Base-by-base conservation (phyloP, 805 yeast genomes). In the Candida yuanshanica region DNA sequence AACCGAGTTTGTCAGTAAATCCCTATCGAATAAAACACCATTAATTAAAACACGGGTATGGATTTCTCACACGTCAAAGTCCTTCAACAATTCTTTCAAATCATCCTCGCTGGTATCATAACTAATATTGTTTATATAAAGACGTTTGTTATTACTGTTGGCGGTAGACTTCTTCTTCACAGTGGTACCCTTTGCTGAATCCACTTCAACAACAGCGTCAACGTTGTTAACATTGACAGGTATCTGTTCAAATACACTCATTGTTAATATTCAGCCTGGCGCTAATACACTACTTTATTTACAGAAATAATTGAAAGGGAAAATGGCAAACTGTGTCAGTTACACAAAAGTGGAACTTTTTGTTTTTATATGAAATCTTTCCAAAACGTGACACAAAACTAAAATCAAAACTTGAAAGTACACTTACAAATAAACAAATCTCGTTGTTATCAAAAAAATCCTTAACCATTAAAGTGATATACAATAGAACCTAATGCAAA, bases 121-220 rank as follows among this genome's bases (percentile, higher is more conserved):
- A 42, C 72, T 69, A 42, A 81, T 65, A 56, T 81, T 81, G 43
- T 74, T 71, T 42, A 81, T 62, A 47, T 73, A 74, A 24, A 80
- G 66, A 38, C 81, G 69, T 35, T 51, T 61, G 18, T 55, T 40
- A n/a, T n/a, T n/a, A n/a, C n/a, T n/a, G 36, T 39, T 38, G 45
- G 42, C 43, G 31, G 34, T 14, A 5, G 37, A 10, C 3, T 20
- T 18, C 10, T 22, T 2, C 17, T 40, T 20, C 32, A 27, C 14
- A 17, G 10, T 25, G 25, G 8, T 36, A 27, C 3, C 29, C 16
- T 13, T 25, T 4, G 13, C 16, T 25, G 29, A 6, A 16, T 14
- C 14, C 13, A 16, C 7, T 8, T 27, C 31, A 18, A 27, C 10
- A 27, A 18, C 29, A 36, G 31, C 26, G 14, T 35, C 42, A 7